Evolutionary conservation across 2,329 filamentous ascomycete species (phyloP).

Genomic region (Fusarium hainanense): DNA sequence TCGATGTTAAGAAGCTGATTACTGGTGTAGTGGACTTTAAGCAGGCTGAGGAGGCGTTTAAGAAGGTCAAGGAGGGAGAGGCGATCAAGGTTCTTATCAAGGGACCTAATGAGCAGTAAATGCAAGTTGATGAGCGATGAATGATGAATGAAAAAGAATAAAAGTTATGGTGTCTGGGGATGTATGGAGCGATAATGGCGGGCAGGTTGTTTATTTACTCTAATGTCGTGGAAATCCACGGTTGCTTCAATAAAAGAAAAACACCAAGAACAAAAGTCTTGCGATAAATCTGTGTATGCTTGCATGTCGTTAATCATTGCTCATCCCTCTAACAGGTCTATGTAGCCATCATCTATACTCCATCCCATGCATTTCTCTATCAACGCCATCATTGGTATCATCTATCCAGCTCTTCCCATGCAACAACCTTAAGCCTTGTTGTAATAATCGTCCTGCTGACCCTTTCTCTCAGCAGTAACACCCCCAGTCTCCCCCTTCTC

Average conservation of each 20-base stretch:
- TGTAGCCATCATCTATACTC: constrained; percentile 12
- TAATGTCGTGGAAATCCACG: neutral
- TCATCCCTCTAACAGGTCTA: constrained; percentile 14
- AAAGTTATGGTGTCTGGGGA: constrained; percentile 14
- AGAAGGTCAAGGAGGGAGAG: constrained; percentile 85
- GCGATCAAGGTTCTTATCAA: constrained; percentile 77
- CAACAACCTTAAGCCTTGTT: constrained; percentile 38
- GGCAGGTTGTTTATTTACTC: neutral
- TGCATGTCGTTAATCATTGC: constrained; percentile 12
- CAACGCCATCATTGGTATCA: constrained; percentile 33
- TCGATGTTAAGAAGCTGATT: constrained; percentile 86
- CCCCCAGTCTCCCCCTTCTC: constrained; percentile 55
- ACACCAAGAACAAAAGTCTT: neutral
- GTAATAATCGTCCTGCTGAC: constrained; percentile 65
- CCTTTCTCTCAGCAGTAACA: constrained; percentile 51
- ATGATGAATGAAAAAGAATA: constrained; percentile 14
- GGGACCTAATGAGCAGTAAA: constrained; percentile 70
- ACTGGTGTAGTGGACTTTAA: constrained; percentile 81
- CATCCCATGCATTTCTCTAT: constrained; percentile 7
- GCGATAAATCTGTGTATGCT: neutral
- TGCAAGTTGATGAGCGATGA: constrained; percentile 4
- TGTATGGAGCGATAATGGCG: constrained; percentile 3
- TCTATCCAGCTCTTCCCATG: constrained; percentile 4
- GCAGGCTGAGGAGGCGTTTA: constrained; percentile 87
- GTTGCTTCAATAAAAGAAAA: neutral